Evolutionary conservation across 495 filamentous ascomycete species (phyloP), one percentile per base, ranked within the genome.

Genomic region (Platismatia glauca): DNA sequence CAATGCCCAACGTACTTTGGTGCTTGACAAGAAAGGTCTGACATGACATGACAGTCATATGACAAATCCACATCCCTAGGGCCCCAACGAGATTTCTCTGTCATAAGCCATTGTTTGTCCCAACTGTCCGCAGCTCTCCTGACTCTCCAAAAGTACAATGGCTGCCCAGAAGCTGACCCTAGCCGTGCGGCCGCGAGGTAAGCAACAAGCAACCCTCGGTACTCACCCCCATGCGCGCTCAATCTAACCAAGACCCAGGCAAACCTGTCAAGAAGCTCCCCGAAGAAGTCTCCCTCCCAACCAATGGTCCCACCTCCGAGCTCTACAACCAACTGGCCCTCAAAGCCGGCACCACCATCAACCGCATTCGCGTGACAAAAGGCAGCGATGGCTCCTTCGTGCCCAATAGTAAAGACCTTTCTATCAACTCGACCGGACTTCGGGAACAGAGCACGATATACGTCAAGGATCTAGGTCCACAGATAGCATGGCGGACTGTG

Each of bases 401-500:
- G 55, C 83, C 87, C n/a, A 85, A 85, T 68, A 83, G 84, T 61
- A 84, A 85, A 70, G 82, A 86, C 46, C 70, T 88, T 22, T 80
- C 79, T 12, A 74, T 88, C 38, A 78, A 86, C 52, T 79, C 84
- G 56, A 78, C 79, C 2, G 88, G 86, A 0, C 78, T 97, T 20
- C 75, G 81, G 50, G 81, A 88, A 43, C 80, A 82, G 31, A 86
- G 85, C 63, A 83, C 87, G 61, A 80, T 98, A 34, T 83, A 91
- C 67, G 89, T 97, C 64, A 97, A 98, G 75, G 94, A 98, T 70
- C 81, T 98, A 7, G 58, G 94, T 55, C 87, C 87, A 37, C 94
- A 98, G 74, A 89, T 97, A 62, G 84, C 83, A 57, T 98, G 94
- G 94, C 87, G 86, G 63, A 92, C 90, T 58, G 95, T 97, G 69